Evolutionary conservation across 495 filamentous ascomycete species (phyloP), one percentile per base, ranked within the genome.

Genomic region (Xylaria telfairii): DNA sequence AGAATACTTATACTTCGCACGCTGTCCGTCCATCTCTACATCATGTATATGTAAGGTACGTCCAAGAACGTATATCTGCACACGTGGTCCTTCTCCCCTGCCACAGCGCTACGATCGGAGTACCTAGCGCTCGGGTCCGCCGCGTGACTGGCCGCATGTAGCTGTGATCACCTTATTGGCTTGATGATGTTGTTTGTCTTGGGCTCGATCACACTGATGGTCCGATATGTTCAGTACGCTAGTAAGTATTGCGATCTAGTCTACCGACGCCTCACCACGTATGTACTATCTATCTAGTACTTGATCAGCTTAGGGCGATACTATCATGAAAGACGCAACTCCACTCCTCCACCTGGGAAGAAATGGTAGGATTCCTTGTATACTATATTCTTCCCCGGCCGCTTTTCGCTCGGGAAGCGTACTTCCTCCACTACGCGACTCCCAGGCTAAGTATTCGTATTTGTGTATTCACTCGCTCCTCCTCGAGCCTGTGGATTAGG

Each of bases 71-170:
- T n/a, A 26, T 21, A n/a, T 28, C 59, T 26, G 59, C 59, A 62
- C 59, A 62, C 59, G 59, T 62, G 59, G 59, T 41, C 21, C 9
- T n/a, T 34, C 34, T 62, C 34, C 59, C 59, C 59, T 62, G 59
- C 30, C 37, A 37, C 56, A 12, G 56, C 56, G 30, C 56, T 59
- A 59, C 56, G 56, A 59, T 59, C 59, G 59, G 34, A 42, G 28
- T 62, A 42, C 59, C 59, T 28, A 62, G 37, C 59, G 34, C 37
- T 32, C 59, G 59, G 59, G 37, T 62, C 59, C 34, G 34, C 37
- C 56, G 56, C 56, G 37, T 59, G 56, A 54, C 37, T 21, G 57
- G 34, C 59, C 59, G 59, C 59, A 62, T 62, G 37, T 24, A 15
- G 37, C 13, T 3, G 34, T 26, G 37, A 62, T 15, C 59, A 62